Evolutionary conservation across 352 stramenopile species (phyloP), one percentile per base, ranked within the genome.

Genomic region (Globisporangium middletonii): DNA sequence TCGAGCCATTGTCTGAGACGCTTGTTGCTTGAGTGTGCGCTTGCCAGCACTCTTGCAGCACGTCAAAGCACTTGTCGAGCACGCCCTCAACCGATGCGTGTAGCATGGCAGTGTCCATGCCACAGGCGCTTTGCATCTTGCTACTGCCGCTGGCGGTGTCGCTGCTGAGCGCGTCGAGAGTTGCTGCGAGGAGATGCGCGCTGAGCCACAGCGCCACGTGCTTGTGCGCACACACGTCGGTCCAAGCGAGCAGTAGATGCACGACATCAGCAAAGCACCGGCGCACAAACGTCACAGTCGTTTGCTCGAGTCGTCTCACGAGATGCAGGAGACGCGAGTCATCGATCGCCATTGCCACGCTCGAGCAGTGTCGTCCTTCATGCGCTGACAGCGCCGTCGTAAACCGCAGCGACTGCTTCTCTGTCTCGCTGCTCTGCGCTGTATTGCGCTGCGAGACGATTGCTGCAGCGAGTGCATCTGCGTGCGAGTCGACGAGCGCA

Each of bases 401-500:
- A 0, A 18, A 51, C 43, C 38, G 56, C 62, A 37, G 50, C 50
- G 18, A 53, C 35, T 45, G 50, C 28, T 45, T 41, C 56, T 62
- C 28, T 6, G 2, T 42, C 19, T 48, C 43, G 43, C 5, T 15
- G 33, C 33, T 11, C 6, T 11, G 33, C 7, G 33, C 11, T 2
- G 33, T 9, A 11, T 38, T 38, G 33, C 7, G 7, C 4, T 38
- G 33, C 7, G 7, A 38, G 33, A 11, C 33, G 7, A 38, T 11
- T 12, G 33, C 33, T 11, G 33, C 43, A 4, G 18, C n/a, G 41
- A 46, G 41, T 16, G 43, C 43, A 15, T 28, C 19, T 9, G 57
- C 67, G 44, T 89, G 65, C 0, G 69, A 70, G 3, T 76, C 69
- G 48, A 89, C 68, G 57, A 90, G 79, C 1, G 64, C 78, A 43